A percentile compares a stretch with the other conserved stretches of the same genome.
These are phyloP conservation scores for Chaetomiaceae sp. DNA, from an alignment of 2,329 filamentous ascomycete genomes.

Conservation along the genomic window DNA sequence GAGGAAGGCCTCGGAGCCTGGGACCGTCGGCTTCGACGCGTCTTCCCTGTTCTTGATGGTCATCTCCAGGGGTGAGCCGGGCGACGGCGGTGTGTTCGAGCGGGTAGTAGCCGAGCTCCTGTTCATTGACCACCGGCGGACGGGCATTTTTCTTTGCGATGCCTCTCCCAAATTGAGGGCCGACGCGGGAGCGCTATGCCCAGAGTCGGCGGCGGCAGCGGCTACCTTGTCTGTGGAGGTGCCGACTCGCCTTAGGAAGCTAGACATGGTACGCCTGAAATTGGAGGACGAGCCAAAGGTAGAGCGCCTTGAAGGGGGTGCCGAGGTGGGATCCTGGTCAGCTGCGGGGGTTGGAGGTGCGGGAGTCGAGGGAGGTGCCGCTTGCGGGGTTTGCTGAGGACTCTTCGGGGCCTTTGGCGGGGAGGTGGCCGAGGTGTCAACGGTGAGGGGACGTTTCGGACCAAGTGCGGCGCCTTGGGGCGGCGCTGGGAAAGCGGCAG, in stretches of 20 bases:
- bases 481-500: slow-evolving; percentile 19
- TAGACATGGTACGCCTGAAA: slow-evolving; percentile 48
- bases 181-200: slow-evolving; percentile 23
- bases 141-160: slow-evolving; percentile 26
- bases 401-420: slow-evolving; percentile 12
- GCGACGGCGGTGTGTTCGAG: slow-evolving; percentile 48
- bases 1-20: slow-evolving; percentile 42
- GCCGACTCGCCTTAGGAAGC: slow-evolving; percentile 43
- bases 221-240: slow-evolving; percentile 30
- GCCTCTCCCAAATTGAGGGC: slow-evolving; percentile 29
- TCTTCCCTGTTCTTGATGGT: slow-evolving; percentile 27
- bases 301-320: slow-evolving; percentile 36
- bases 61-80: slow-evolving; percentile 43
- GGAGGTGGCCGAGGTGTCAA: slow-evolving; percentile 20
- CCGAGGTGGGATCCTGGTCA: slow-evolving; percentile 28
- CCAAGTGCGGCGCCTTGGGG: slow-evolving; percentile 14
- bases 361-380: slow-evolving; percentile 7
- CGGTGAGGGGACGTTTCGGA: slow-evolving; percentile 22
- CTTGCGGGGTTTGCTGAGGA: slow-evolving; percentile 8
- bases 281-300: slow-evolving; percentile 39
- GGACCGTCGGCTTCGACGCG: slow-evolving; percentile 31
- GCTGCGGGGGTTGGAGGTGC: slow-evolving; percentile 13
- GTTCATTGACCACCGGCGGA: slow-evolving; percentile 44
- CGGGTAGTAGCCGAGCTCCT: slow-evolving; percentile 43
- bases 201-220: slow-evolving; percentile 19